These are phyloP conservation scores for Monosporascus sp. DNA, from an alignment of 2,329 filamentous ascomycete species.

Conservation along the genomic window DNA sequence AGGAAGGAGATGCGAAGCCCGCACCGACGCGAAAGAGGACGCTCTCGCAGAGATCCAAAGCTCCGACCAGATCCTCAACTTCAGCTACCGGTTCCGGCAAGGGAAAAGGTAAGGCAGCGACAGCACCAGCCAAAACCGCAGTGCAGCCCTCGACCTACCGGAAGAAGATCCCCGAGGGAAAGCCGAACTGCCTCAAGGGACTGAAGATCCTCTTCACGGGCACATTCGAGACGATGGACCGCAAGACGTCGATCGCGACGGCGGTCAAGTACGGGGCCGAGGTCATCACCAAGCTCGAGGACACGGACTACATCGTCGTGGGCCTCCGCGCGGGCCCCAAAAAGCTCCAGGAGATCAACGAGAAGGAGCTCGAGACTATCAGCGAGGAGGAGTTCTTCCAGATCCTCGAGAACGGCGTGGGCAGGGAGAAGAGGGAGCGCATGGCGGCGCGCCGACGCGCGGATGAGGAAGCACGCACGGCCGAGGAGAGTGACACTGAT, in stretches of 20 bases:
- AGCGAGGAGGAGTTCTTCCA: constrained; percentile 10
- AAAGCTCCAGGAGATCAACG: constrained; percentile 3
- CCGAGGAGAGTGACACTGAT: constrained; percentile 1
- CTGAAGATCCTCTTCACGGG: constrained; percentile 10
- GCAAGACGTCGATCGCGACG: constrained; percentile 8
- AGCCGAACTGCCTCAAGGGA: constrained; percentile 6
- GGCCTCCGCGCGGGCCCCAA: constrained; percentile 8
- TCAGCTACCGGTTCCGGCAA: neutral
- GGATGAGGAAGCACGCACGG: constrained; percentile 4
- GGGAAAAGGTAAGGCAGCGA: neutral
- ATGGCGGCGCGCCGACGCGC: constrained; percentile 5
- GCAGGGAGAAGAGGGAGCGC: constrained; percentile 6
- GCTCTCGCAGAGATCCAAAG: neutral
- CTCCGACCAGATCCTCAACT: neutral
- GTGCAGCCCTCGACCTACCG: constrained; percentile 6
- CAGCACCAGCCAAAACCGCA: constrained; percentile 4
- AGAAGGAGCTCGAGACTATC: constrained; percentile 1
- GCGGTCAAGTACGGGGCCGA: constrained; percentile 6
- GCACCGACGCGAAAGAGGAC: neutral
- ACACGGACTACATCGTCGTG: constrained; percentile 10
- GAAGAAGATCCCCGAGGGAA: constrained; percentile 8
- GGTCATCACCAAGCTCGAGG: constrained; percentile 9
- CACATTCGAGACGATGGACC: constrained; percentile 11
- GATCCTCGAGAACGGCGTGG: constrained; percentile 8
- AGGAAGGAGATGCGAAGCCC: constrained; percentile 1